A percentile compares a stretch with the other conserved stretches of the same genome.
Conservation (phyloP, 805 yeast genomes). For the Zygosaccharomyces kombuchaensis region DNA sequence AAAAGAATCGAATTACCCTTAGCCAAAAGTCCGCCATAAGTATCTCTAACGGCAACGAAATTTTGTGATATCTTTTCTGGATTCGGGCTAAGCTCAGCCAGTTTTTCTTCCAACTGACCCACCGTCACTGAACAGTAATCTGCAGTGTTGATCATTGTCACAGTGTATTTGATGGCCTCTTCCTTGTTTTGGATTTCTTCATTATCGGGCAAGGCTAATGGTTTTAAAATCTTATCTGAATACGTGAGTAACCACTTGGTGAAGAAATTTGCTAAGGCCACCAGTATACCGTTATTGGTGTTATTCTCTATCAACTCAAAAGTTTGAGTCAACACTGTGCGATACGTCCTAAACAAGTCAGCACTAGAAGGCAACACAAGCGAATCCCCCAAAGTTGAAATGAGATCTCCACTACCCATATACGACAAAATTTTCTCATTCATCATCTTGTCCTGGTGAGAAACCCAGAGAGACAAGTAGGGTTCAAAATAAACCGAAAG, state of each 20-base stretch:
- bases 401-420: constrained; percentile 52
- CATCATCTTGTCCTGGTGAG: constrained; percentile 68
- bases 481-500: constrained; percentile 79
- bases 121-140: constrained; percentile 82
- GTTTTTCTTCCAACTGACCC: constrained; percentile 66
- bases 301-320: constrained; percentile 44
- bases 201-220: constrained; percentile 43
- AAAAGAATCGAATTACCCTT: constrained; percentile 53
- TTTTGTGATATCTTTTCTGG: constrained; percentile 39
- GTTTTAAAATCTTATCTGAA: constrained; percentile 46
- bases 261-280: constrained; percentile 54
- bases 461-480: constrained; percentile 77
- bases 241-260: constrained; percentile 62
- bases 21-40: constrained; percentile 55
- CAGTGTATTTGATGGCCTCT: constrained; percentile 62
- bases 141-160: constrained; percentile 78
- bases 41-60: constrained; percentile 54
- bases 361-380: constrained; percentile 82
- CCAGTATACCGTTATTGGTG: constrained; percentile 27
- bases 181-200: constrained; percentile 39
- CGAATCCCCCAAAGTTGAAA: constrained; percentile 46
- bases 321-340: constrained; percentile 68
- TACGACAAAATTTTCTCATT: constrained; percentile 61
- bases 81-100: constrained; percentile 41
- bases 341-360: constrained; percentile 74